Conservation (phyloP, 2,329 filamentous ascomycete species). For the Calonectria hongkongensis region DNA sequence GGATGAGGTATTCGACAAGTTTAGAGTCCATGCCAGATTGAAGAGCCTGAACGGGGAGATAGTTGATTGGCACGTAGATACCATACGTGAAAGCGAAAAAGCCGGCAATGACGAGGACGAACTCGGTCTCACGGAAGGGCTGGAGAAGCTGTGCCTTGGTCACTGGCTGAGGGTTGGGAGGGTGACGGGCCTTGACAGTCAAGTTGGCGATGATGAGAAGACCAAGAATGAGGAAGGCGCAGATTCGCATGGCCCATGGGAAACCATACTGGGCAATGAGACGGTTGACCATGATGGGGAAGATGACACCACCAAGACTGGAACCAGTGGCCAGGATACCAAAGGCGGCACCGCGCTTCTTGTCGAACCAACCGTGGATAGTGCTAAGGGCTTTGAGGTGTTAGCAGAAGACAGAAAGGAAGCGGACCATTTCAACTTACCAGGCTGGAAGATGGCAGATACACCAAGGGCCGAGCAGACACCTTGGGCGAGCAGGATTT, state of each 20-base stretch:
- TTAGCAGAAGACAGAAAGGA: not conserved
- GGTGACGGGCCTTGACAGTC: constrained; percentile 54
- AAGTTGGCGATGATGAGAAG: constrained; percentile 58
- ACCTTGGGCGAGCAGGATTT: constrained; percentile 64
- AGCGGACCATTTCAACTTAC: constrained; percentile 41
- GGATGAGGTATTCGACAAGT: constrained; percentile 60
- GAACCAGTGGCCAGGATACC: constrained; percentile 61
- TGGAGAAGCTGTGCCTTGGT: constrained; percentile 56
- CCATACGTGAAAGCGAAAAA: constrained; percentile 61
- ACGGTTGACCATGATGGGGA: constrained; percentile 63
- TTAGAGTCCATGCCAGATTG: constrained; percentile 53
- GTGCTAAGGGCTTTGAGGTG: constrained; percentile 51
- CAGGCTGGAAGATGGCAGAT: constrained; percentile 58
- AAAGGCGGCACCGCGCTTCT: constrained; percentile 60
- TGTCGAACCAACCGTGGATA: constrained; percentile 60
- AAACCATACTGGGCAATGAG: constrained; percentile 61
- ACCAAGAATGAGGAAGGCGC: constrained; percentile 61
- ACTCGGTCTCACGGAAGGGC: constrained; percentile 58
- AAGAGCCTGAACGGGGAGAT: constrained; percentile 58
- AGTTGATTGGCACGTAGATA: constrained; percentile 62
- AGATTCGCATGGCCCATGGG: constrained; percentile 63
- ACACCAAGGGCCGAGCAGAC: constrained; percentile 61
- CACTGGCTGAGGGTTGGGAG: constrained; percentile 56
- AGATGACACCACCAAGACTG: constrained; percentile 62
- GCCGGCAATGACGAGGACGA: constrained; percentile 56